These are phyloP conservation scores for Scenedesmus sp. DNA, from an alignment of 163 green algal species.

Conservation along the genomic window DNA sequence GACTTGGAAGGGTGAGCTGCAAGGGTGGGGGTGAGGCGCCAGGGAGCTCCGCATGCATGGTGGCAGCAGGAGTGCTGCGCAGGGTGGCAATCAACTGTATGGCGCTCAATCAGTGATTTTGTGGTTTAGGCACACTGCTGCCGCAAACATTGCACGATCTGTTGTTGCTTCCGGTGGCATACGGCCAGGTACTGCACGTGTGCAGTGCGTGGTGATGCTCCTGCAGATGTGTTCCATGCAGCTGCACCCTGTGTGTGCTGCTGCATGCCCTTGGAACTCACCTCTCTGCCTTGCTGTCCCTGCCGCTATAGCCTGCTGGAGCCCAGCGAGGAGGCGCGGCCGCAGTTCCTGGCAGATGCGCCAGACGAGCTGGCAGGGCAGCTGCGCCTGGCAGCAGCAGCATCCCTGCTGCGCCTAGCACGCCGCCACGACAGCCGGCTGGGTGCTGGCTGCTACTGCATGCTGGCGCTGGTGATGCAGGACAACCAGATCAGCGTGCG, in stretches of 20 bases:
- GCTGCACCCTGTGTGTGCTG: background rate
- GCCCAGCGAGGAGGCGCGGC: conserved; percentile 26
- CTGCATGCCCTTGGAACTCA: background rate
- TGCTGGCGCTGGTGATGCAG: conserved; percentile 70
- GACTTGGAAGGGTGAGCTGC: conserved; percentile 33
- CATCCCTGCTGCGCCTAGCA: conserved; percentile 57
- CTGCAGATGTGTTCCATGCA: background rate
- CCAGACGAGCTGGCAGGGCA: background rate
- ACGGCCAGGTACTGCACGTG: no score
- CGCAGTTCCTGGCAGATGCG: conserved; percentile 4
- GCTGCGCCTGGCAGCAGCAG: conserved; percentile 58
- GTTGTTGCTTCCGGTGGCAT: no score
- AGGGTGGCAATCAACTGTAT: no score
- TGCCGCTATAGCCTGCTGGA: conserved; percentile 27
- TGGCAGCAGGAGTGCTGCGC: background rate
- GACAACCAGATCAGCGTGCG: conserved; percentile 49
- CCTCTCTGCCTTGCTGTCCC: background rate
- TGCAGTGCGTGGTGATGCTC: no score
- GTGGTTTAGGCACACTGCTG: no score
- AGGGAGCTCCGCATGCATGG: background rate
- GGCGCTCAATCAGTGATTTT: no score
- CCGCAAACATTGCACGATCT: background rate
- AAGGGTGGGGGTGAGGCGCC: background rate
- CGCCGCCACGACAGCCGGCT: conserved; percentile 62
- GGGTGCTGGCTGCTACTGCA: conserved; percentile 47